Evolutionary conservation across 257 asterid species (phyloP), one percentile per base, ranked within the genome.

Genomic region (Catharanthus roseus): DNA sequence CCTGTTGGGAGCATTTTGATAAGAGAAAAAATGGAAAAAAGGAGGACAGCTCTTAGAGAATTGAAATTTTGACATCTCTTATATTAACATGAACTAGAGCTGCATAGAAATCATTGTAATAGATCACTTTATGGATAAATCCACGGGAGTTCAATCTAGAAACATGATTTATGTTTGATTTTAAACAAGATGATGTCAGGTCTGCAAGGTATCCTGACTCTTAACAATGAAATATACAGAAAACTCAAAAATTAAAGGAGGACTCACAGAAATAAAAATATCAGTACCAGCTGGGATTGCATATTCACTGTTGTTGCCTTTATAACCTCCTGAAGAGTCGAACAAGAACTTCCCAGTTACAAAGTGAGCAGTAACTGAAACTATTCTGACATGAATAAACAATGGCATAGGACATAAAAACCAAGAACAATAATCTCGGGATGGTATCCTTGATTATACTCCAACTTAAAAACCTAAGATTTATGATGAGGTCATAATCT

Each of bases 231-330:
- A 73, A 44, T 24, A 44, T 33, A 61, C 18, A 39, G 49, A 53
- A 54, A 19, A 63, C 47, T n/a, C 5, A 2, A 63, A 63, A 39
- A 34, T 15, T 45, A 34, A 44, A 23, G 28, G 65, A 60, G 36
- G 41, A 76, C 96, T 79, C 74, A 90, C 99, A 56, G 99, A 91
- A 73, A 93, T 65, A 74, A 93, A 93, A 45, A 93, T 62, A 73
- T 93, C 99, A 12, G 96, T 88, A 80, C 98, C 96, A 36, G 91
- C 81, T 50, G 98, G 96, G 72, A 93, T 89, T 26, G 74, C 75
- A 68, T 93, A 90, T 51, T 97, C 97, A 72, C 77, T 86, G 79
- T 84, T 69, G 66, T 83, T 75, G 50, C 96, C 96, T 51, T 85
- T 89, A 75, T 81, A 87, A 71, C 99, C 97, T 83, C 97, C 98